phyloP scores from a whole-genome alignment of 805 yeast genomes.

The Lipomyces yamadae region DNA sequence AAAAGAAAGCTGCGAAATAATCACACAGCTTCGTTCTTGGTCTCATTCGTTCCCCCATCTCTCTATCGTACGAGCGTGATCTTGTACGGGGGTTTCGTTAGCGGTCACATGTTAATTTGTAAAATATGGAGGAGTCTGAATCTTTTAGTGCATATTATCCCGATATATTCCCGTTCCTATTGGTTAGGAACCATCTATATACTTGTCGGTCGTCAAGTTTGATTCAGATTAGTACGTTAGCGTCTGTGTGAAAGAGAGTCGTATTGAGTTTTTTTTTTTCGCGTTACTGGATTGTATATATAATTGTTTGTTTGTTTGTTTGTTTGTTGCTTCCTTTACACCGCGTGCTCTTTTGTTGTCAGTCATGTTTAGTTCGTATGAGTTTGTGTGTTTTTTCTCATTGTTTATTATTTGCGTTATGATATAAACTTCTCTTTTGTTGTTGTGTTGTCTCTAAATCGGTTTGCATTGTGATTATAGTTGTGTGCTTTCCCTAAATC shows the following conservation, averaged over 20 bases:
- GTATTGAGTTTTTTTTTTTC: background rate
- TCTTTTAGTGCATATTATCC: background rate
- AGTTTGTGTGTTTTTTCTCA: background rate
- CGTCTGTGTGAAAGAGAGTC: background rate
- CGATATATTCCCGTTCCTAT: conserved; percentile 5
- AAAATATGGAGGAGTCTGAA: conserved; percentile 5
- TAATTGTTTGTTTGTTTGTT: conserved; percentile 11
- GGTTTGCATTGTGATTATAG: conserved; percentile 1
- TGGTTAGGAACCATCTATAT: conserved; percentile 18
- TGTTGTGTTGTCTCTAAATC: background rate
- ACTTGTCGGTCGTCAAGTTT: background rate
- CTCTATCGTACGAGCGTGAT: background rate
- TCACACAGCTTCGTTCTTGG: background rate
- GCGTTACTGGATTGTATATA: conserved; percentile 3
- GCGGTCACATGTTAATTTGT: background rate
- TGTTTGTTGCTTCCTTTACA: conserved; percentile 4
- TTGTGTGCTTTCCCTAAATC: background rate
- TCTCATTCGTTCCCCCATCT: background rate
- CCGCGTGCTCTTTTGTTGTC: background rate
- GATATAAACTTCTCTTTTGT: background rate
- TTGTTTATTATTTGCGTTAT: background rate
- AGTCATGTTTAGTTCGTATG: background rate
- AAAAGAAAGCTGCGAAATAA: conserved; percentile 31
- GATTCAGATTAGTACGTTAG: background rate
- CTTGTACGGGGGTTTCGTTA: background rate